A percentile compares a stretch with the other conserved stretches of the same genome.
These are phyloP conservation scores for Ceratocystis papillata DNA, from an alignment of 2,329 filamentous ascomycete species.

Conservation along the genomic window DNA sequence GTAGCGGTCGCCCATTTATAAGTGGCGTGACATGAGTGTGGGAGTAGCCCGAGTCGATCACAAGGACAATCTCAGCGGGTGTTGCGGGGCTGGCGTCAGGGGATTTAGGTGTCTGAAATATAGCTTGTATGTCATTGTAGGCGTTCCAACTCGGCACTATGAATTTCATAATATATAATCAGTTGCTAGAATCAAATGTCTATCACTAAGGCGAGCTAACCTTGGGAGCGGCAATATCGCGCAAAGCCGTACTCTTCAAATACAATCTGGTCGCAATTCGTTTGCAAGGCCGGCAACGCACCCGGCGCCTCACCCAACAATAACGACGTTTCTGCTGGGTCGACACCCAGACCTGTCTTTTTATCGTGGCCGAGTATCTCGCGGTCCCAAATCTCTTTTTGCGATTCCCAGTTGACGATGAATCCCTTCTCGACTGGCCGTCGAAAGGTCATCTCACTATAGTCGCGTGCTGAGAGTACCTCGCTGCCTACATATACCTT, in stretches of 20 bases:
- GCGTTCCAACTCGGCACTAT: slow-evolving; percentile 65
- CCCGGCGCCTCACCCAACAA: slow-evolving; percentile 80
- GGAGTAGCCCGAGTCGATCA: slow-evolving; percentile 87
- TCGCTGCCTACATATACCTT: slow-evolving; percentile 72
- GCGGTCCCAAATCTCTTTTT: slow-evolving; percentile 92
- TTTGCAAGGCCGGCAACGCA: slow-evolving; percentile 66
- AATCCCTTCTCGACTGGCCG: slow-evolving; percentile 90
- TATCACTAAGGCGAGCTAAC: slow-evolving; percentile 33
- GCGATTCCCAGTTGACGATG: slow-evolving; percentile 89
- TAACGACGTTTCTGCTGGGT: slow-evolving; percentile 71
- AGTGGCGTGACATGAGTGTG: slow-evolving; percentile 85
- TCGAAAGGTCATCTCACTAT: slow-evolving; percentile 76
- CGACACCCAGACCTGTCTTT: slow-evolving; percentile 54
- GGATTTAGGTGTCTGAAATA: slow-evolving; percentile 52
- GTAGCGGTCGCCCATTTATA: slow-evolving; percentile 67
- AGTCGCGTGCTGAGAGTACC: slow-evolving; percentile 69
- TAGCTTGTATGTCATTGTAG: slow-evolving; percentile 63
- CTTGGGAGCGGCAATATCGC: slow-evolving; percentile 67
- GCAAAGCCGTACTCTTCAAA: slow-evolving; percentile 96
- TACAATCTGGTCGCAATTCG: slow-evolving; percentile 88
- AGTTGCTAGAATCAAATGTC: background rate
- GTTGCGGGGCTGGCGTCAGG: slow-evolving; percentile 33
- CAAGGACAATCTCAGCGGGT: slow-evolving; percentile 70
- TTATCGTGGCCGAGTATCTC: slow-evolving; percentile 58
- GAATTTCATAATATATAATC: slow-evolving; percentile 11